Base-by-base conservation (phyloP, 257 asterid species). In the Solanum chiquidenum region DNA sequence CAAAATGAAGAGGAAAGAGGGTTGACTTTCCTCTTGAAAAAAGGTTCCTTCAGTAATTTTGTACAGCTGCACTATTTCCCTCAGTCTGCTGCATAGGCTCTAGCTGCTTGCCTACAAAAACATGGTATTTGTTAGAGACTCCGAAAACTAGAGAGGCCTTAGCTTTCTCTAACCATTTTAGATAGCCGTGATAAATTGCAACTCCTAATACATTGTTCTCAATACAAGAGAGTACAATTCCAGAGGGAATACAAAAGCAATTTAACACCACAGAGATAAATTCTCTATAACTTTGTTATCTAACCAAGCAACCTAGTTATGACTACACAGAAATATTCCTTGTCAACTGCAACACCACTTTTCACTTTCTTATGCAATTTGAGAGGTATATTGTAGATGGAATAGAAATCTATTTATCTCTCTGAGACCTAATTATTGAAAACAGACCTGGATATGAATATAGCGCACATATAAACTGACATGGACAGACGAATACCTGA, bases 401-500 rank as follows among this genome's bases (percentile, higher is more conserved):
- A 80, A 29, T 80, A 80, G 40, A 80, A 46, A 31, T 80, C 38
- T 80, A 46, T 29, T 66, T 80, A 9, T 80, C 40, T 27, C 85
- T 46, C 25, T 80, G 42, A 46, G 40, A 49, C 85, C 69, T 82
- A 82, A 49, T 49, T 46, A 82, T 46, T 18, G 85, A 46, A 82
- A 82, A 29, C 69, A 82, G 27, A 46, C 85, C 68, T 14, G 85
- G 66, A 80, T 80, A 80, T 46, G 69, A 44, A 46, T 27, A 46
- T 18, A 46, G 20, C 29, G 18, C 25, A 33, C 85, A 46, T 25
- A n/a, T 20, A 79, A 79, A 29, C 46, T 73, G 88, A 88, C 76
- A 49, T 76, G n/a, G 79, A 77, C 79, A 86, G 20, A 20, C 68
- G 34, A 62, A 86, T 88, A 92, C 97, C 97, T 69, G 94, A 23